A percentile compares a stretch with the other conserved stretches of the same genome.
phyloP scores from a whole-genome alignment of 179 eudicot genomes.

The Heliamphora pulchella region DNA sequence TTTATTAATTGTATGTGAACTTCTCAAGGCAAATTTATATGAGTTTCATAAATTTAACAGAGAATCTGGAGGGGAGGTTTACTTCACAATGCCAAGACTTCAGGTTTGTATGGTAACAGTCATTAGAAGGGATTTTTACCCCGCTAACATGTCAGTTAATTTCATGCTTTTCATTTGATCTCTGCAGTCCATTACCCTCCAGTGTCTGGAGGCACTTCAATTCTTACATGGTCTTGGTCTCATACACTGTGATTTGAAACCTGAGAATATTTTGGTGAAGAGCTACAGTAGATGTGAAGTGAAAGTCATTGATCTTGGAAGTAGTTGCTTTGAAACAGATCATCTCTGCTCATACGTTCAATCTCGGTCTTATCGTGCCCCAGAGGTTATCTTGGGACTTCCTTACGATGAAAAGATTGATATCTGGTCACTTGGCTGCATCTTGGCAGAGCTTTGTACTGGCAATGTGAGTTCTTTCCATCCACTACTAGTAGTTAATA shows the following conservation, averaged over 20 bases:
- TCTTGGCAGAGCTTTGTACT: slow-evolving; percentile 97
- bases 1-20: slow-evolving; percentile 93
- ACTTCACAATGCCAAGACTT: slow-evolving; percentile 98
- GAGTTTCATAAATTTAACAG: slow-evolving; percentile 96
- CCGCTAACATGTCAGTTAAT: background rate
- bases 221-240: slow-evolving; percentile 91
- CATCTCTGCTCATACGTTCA: slow-evolving; percentile 98
- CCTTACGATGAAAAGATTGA: slow-evolving; percentile 95
- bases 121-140: background rate
- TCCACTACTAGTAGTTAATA: background rate
- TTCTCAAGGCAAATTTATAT: slow-evolving; percentile 92
- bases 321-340: slow-evolving; percentile 98
- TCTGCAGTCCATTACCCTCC: slow-evolving; percentile 87
- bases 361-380: slow-evolving; percentile 98
- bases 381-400: slow-evolving; percentile 93
- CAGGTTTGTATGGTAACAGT: slow-evolving; percentile 50
- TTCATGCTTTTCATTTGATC: slow-evolving; percentile 11
- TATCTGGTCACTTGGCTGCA: slow-evolving; percentile 99
- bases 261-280: slow-evolving; percentile 93
- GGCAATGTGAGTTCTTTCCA: slow-evolving; percentile 73
- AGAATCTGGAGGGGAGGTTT: slow-evolving; percentile 99
- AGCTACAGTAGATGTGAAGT: slow-evolving; percentile 97
- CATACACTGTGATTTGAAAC: slow-evolving; percentile 97
- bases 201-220: slow-evolving; percentile 84
- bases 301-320: slow-evolving; percentile 97